Percentiles rank a stretch among this genome's conserved stretches.
Conservation (phyloP, 1,284 basidiomycete genomes). For the Apiotrichum akiyoshidainum region DNA sequence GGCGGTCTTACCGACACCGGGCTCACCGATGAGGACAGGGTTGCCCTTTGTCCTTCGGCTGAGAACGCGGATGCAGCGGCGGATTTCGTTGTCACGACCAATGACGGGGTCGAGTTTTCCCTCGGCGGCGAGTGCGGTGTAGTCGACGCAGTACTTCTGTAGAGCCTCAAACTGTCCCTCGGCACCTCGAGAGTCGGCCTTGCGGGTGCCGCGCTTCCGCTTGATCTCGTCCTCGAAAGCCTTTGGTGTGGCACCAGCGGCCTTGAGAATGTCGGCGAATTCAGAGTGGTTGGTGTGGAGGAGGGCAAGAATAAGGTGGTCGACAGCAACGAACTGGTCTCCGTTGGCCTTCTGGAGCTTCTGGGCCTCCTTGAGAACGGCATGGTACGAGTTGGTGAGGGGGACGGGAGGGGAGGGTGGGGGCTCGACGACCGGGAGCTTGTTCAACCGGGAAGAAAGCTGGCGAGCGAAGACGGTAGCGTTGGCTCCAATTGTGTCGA, state of each 20-base stretch:
- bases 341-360: conserved; percentile 73
- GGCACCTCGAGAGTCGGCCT: conserved; percentile 56
- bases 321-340: conserved; percentile 90
- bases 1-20: conserved; percentile 89
- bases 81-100: conserved; percentile 56
- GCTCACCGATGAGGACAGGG: conserved; percentile 66
- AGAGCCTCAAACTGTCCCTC: conserved; percentile 54
- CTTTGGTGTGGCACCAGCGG: conserved; percentile 52
- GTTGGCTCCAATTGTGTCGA: conserved; percentile 50
- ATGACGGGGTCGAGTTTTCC: conserved; percentile 61
- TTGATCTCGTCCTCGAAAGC: conserved; percentile 55
- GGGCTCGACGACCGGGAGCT: conserved; percentile 77
- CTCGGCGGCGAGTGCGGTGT: conserved; percentile 52
- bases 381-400: conserved; percentile 61
- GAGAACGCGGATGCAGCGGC: conserved; percentile 66
- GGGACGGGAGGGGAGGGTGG: conserved; percentile 71
- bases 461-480: conserved; percentile 42
- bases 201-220: conserved; percentile 54
- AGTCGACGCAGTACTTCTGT: conserved; percentile 50
- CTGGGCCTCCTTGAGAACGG: conserved; percentile 76
- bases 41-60: conserved; percentile 64
- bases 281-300: conserved; percentile 55
- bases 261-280: conserved; percentile 53
- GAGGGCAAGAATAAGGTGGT: conserved; percentile 72
- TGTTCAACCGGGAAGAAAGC: conserved; percentile 45